Percentiles rank a stretch among this genome's conserved stretches.
phyloP scores from a whole-genome alignment of 148 eudicot species.

The Rhododendron griersonianum region DNA sequence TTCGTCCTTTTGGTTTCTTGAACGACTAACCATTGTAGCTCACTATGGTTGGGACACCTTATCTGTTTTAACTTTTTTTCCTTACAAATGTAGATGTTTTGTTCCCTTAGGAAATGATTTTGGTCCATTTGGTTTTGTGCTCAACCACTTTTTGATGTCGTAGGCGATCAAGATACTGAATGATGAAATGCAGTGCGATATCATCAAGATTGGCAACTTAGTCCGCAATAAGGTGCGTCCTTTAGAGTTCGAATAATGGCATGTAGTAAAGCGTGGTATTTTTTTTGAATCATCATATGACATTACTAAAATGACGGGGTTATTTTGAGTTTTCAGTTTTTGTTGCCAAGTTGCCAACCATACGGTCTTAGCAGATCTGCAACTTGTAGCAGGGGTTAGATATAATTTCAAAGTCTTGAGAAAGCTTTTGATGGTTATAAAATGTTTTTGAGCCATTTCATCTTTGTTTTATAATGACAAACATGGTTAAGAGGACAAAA shows the following conservation, averaged over 20 bases:
- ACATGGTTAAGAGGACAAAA: background rate
- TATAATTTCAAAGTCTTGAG: background rate
- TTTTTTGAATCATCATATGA: background rate
- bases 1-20: background rate
- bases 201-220: conserved; percentile 75
- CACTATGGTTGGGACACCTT: background rate
- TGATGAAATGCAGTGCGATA: conserved; percentile 96
- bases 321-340: background rate
- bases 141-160: conserved; percentile 11
- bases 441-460: background rate
- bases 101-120: background rate
- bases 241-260: background rate
- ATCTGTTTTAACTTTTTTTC: background rate
- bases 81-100: background rate
- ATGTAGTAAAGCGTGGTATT: background rate
- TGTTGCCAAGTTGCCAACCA: no score
- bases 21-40: background rate
- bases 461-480: background rate
- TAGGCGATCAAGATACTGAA: conserved; percentile 82
- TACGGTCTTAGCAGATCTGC: background rate
- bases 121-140: background rate
- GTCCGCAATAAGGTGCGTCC: conserved; percentile 76
- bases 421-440: conserved; percentile 3
- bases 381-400: background rate
- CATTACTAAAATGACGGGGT: background rate